Conservation (phyloP, 495 filamentous ascomycete species). For the Hyaloscypha finlandica region DNA sequence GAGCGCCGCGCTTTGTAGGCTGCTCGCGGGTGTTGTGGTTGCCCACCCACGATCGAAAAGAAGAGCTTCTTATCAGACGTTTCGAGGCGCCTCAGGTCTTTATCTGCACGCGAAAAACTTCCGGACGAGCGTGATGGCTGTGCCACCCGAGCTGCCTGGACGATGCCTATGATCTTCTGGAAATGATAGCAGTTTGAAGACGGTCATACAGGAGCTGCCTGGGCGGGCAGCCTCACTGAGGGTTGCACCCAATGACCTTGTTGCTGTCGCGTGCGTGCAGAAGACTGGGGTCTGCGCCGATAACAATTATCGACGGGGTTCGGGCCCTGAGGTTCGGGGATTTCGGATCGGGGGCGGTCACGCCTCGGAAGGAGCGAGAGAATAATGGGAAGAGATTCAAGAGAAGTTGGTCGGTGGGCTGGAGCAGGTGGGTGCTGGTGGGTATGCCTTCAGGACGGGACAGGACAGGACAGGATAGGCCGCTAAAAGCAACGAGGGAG, state of each 20-base stretch:
- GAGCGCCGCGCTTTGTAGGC: not conserved
- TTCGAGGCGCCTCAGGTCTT: slow-evolving; percentile 12
- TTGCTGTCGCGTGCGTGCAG: slow-evolving; percentile 21
- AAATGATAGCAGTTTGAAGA: not conserved
- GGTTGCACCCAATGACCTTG: slow-evolving; percentile 16
- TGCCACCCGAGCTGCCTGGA: slow-evolving; percentile 3
- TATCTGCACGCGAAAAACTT: slow-evolving; percentile 19
- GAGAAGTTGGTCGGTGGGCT: not conserved
- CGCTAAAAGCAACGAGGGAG: not conserved
- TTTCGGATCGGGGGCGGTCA: not conserved
- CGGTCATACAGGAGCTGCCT: slow-evolving; percentile 14
- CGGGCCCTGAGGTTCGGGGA: slow-evolving; percentile 2
- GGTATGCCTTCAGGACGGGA: not conserved
- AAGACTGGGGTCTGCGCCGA: slow-evolving; percentile 14
- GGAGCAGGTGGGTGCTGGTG: not conserved
- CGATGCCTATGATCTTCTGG: slow-evolving; percentile 4
- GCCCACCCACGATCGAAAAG: not conserved
- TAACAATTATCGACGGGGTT: slow-evolving; percentile 4
- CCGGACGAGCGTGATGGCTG: not conserved
- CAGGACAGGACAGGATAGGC: too few relatives aligned
- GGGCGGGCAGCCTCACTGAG: not conserved
- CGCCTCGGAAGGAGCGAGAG: not conserved
- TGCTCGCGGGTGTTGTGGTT: not conserved
- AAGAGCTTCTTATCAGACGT: slow-evolving; percentile 20
- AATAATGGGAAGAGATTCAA: not conserved